These are phyloP conservation scores for Plasmodium gallinaceum DNA, from an alignment of 169 alveolate genomes.

Conservation along the genomic window DNA sequence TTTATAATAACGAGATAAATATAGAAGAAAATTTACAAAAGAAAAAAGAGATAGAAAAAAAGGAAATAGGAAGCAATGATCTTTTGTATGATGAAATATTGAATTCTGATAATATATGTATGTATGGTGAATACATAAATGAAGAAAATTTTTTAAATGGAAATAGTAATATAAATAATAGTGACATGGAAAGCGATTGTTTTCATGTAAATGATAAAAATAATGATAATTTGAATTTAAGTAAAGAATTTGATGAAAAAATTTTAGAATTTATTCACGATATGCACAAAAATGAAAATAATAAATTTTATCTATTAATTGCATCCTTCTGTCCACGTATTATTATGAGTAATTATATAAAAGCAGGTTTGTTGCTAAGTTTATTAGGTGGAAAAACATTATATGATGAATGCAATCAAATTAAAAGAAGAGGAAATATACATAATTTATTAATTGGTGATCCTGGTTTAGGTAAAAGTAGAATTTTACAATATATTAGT, in stretches of 20 bases:
- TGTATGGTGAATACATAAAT: conserved; percentile 59
- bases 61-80: too few relatives aligned
- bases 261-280: conserved; percentile 77
- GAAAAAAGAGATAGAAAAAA: neutral
- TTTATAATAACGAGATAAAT: too few relatives aligned
- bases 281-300: conserved; percentile 77
- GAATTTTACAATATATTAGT: conserved; percentile 79
- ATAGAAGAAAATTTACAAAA: too few relatives aligned
- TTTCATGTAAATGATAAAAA: neutral
- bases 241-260: conserved; percentile 18
- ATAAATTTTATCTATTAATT: conserved; percentile 80
- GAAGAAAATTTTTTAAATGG: conserved; percentile 8
- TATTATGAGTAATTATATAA: conserved; percentile 35
- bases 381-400: conserved; percentile 82
- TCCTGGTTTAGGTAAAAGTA: conserved; percentile 83
- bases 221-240: conserved; percentile 2
- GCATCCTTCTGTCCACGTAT: conserved; percentile 81
- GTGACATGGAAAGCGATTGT: neutral
- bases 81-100: neutral
- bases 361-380: conserved; percentile 82
- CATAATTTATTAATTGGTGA: conserved; percentile 81
- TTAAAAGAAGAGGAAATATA: conserved; percentile 80
- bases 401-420: conserved; percentile 66
- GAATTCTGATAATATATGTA: conserved; percentile 1
- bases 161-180: neutral